Conservation (phyloP, 441 rosid genomes). For the Breynia disticha region DNA sequence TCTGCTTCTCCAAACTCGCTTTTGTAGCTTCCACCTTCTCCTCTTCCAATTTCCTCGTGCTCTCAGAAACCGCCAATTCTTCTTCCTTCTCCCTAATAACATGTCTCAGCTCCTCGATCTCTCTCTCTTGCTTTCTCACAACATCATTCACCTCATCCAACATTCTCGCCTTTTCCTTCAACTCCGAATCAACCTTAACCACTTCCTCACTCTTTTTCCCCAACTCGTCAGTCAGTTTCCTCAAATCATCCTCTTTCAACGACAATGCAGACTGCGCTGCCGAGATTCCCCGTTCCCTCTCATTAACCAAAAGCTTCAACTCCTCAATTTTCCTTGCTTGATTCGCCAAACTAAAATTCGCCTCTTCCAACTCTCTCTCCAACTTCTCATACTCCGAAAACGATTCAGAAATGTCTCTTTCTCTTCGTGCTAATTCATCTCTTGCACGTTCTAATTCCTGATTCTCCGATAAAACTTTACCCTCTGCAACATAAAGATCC, state of each 20-base stretch:
- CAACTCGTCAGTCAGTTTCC: conserved; percentile 38
- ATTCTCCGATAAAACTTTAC: conserved; percentile 44
- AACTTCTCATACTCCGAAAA: conserved; percentile 44
- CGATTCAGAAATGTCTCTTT: conserved; percentile 36
- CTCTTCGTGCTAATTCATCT: conserved; percentile 43
- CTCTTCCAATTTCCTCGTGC: conserved; percentile 39
- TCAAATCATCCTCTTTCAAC: conserved; percentile 48
- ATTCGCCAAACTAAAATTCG: conserved; percentile 46
- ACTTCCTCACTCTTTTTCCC: conserved; percentile 38
- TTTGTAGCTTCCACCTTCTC: conserved; percentile 52
- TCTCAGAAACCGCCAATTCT: conserved; percentile 38
- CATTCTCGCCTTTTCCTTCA: conserved; percentile 41
- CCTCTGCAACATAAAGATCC: conserved; percentile 53
- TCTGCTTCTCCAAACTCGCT: conserved; percentile 52
- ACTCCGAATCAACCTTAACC: conserved; percentile 31
- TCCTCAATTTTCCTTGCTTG: conserved; percentile 64
- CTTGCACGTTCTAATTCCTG: conserved; percentile 36
- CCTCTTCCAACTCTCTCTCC: conserved; percentile 45
- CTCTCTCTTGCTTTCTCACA: conserved; percentile 50
- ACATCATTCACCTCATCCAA: conserved; percentile 52
- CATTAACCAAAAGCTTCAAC: conserved; percentile 41
- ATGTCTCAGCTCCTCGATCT: conserved; percentile 42
- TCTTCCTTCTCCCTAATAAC: conserved; percentile 48
- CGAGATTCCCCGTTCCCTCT: conserved; percentile 39
- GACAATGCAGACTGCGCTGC: conserved; percentile 33